Conservation (phyloP, 441 rosid genomes). For the Heliophila coronopifolia region DNA sequence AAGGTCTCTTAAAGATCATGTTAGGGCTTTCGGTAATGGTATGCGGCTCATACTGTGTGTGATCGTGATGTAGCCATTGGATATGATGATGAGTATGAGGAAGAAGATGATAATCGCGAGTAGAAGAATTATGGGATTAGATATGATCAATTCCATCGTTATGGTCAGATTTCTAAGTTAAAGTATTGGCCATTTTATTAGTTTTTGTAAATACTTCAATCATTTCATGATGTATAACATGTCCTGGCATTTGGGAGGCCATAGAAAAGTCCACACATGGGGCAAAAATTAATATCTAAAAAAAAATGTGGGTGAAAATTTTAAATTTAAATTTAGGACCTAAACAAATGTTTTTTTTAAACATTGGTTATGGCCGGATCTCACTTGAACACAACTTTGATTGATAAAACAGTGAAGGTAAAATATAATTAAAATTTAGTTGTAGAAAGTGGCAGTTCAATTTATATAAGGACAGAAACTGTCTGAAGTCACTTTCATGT, state of each 20-base stretch:
- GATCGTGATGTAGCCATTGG: slow-evolving; percentile 36
- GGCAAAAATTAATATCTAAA: too few species aligned
- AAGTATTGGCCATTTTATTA: too few species aligned
- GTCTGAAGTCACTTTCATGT: slow-evolving; percentile 31
- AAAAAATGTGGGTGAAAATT: too few species aligned
- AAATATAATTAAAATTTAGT: slow-evolving; percentile 20
- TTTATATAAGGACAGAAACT: slow-evolving; percentile 30
- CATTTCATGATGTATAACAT: too few species aligned
- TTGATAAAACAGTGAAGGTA: slow-evolving; percentile 23
- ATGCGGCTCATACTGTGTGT: slow-evolving; percentile 48
- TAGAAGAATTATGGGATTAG: slow-evolving; percentile 21
- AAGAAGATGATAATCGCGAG: slow-evolving; percentile 16
- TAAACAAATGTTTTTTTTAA: too few species aligned
- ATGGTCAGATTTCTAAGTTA: slow-evolving; percentile 21
- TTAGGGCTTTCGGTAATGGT: slow-evolving; percentile 74
- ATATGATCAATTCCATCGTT: slow-evolving; percentile 24
- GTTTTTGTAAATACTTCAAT: too few species aligned
- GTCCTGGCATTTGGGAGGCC: too few species aligned
- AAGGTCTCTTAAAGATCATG: slow-evolving; percentile 89
- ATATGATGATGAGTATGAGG: slow-evolving; percentile 23
- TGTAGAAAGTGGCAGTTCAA: slow-evolving; percentile 32
- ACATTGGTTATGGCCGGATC: too few species aligned
- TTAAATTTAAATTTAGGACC: too few species aligned
- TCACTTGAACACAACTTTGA: too few species aligned
- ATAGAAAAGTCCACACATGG: too few species aligned